A percentile compares a stretch with the other conserved stretches of the same genome.
Evolutionary conservation across 2,329 filamentous ascomycete species (phyloP).

Genomic region (Endothia cerciana): DNA sequence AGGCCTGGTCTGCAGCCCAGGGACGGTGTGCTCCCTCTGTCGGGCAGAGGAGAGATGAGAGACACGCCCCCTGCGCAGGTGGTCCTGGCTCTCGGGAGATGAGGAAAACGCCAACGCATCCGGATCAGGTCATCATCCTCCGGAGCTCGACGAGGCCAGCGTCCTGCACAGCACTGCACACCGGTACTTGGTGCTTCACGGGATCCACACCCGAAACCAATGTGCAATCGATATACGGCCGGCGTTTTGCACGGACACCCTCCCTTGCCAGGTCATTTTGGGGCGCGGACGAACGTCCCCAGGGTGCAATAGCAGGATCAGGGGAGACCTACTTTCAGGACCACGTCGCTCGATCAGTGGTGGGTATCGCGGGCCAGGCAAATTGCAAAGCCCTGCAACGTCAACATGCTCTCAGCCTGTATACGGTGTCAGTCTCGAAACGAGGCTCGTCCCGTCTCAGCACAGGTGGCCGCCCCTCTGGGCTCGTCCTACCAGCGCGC

Average conservation of each 20-base stretch:
- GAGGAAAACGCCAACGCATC: conserved; percentile 4
- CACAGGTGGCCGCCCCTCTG: not conserved
- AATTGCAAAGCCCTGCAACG: not conserved
- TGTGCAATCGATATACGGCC: not conserved
- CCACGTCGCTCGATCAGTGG: not conserved
- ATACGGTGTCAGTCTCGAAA: not conserved
- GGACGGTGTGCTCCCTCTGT: not conserved
- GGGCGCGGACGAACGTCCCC: not conserved
- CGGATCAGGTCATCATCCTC: conserved; percentile 17
- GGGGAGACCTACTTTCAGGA: conserved; percentile 10
- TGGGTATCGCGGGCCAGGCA: conserved; percentile 6
- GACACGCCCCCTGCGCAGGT: not conserved
- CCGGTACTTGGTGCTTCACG: conserved; percentile 13
- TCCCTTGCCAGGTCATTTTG: not conserved
- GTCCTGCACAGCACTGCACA: conserved; percentile 11
- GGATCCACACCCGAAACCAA: conserved; percentile 9
- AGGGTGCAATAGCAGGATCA: not conserved
- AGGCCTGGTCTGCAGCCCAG: not conserved
- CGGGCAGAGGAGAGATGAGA: not conserved
- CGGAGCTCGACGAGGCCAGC: conserved; percentile 8
- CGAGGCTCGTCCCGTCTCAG: not conserved
- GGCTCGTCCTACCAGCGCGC: not conserved
- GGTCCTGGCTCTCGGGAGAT: conserved; percentile 2
- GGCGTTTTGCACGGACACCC: not conserved
- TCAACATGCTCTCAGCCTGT: not conserved